Conservation (phyloP, 1,284 basidiomycete species). For the Papiliotrema fonsecae region DNA sequence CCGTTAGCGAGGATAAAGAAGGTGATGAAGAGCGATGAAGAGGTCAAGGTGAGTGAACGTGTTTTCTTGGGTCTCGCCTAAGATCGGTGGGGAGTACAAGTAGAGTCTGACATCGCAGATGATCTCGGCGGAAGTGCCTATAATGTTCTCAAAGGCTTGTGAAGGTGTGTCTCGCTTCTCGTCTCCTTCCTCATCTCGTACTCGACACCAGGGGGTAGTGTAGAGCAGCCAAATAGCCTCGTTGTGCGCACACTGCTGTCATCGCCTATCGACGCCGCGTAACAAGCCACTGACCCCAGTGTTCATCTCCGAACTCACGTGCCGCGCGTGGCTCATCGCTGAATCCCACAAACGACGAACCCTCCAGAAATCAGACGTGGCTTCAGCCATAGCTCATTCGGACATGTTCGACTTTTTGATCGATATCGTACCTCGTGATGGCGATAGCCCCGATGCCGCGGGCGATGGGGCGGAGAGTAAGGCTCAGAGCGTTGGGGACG, state of each 20-base stretch:
- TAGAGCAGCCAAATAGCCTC: too few relatives aligned
- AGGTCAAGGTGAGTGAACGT: conserved; percentile 68
- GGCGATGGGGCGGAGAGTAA: conserved; percentile 3
- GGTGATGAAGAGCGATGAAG: conserved; percentile 96
- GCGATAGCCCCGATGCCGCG: conserved; percentile 3
- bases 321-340: conserved; percentile 86
- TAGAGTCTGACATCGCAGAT: conserved; percentile 55
- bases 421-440: conserved; percentile 72
- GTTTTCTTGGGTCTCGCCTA: background rate
- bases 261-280: background rate
- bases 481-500: conserved; percentile 2
- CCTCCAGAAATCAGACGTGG: conserved; percentile 81
- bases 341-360: conserved; percentile 89
- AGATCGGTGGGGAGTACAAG: background rate
- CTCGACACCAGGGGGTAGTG: too few relatives aligned
- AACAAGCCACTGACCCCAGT: conserved; percentile 53
- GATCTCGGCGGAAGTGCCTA: conserved; percentile 94
- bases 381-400: conserved; percentile 78
- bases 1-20: conserved; percentile 85
- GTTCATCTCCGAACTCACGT: conserved; percentile 90
- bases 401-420: conserved; percentile 92
- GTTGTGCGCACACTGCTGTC: too few relatives aligned
- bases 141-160: conserved; percentile 91
- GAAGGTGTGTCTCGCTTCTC: conserved; percentile 74
- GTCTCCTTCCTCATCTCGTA: background rate